Evolutionary conservation across 2,329 filamentous ascomycete genomes (phyloP), one percentile per base, ranked within the genome.

Genomic region (Fusarium algeriense): DNA sequence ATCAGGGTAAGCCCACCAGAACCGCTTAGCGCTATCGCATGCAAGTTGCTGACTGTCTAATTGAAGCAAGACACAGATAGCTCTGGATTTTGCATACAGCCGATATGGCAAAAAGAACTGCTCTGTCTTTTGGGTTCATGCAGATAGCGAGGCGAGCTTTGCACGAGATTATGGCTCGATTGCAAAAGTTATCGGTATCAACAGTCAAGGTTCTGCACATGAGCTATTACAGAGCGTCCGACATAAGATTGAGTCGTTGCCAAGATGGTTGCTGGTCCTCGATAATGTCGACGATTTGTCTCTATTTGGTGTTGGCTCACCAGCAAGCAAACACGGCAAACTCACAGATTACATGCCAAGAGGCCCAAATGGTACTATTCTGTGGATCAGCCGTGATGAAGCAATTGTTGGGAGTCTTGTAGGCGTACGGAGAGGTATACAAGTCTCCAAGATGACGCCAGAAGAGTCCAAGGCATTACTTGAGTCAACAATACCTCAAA

Each of bases 81-180:
- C 80, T 3, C 68, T 82, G 6, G 75, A 81, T 15, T 82, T 78
- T 60, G 79, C 79, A 3, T 79, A 81, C 59, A 53, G 56, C 9
- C 72, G 73, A 57, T 61, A 64, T n/a, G 17, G 65, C 8, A 69
- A 74, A 14, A 46, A 60, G 1, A 23, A 53, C 8, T 78, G 77
- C 54, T 80, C 77, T 0, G 71, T 83, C 4, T 81, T 82, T 61
- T 83, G 79, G 81, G 77, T 82, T 2, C 78, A 81, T 59, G 81
- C 80, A 14, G 75, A 80, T 53, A 79, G 59, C 50, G 67, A 76
- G 37, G 71, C 74, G 14, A 80, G 76, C 6, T 80, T 83, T 53
- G 45, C 61, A 4, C 69, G 77, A 13, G 78, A 77, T 61, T 82
- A 79, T 44, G 76, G 71, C 45, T 58, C 52, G 1, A 79, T 83